Evolutionary conservation across 306 rosid species (phyloP), one percentile per base, ranked within the genome.

Genomic region (Corylus avellana): DNA sequence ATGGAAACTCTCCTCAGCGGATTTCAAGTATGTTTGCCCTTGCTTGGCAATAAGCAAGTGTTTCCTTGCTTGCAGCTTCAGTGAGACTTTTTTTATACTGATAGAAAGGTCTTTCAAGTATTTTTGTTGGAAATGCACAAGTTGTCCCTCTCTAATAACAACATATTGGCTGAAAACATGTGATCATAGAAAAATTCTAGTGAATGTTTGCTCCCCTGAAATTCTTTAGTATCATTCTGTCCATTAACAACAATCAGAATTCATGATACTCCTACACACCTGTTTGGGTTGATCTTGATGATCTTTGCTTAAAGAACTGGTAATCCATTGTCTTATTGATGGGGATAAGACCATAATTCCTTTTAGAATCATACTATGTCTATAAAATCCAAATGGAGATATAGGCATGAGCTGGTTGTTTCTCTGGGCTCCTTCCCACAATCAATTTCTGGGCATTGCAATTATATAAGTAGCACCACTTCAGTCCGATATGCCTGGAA

Each of bases 1-100:
- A 95, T 95, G 98, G 99, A 92, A 90, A 91, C 96, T 72, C 94
- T 95, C 80, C 90, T 95, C 46, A 79, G 97, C 84, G 99, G 99
- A 80, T 95, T 95, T 92, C 98, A 95, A 93, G 98, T 92, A 74
- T 51, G 76, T 70, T 80, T 75, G 57, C 77, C 73, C 89, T 69
- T 79, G 16, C 64, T 57, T 83, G 62, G 81, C 62, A 72, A 58
- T 55, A 55, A 66, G 27, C 39, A 76, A 50, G 56, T 55, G 18
- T 70, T 72, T 74, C 55, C 48, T 78, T 74, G 72, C 47, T 59
- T 70, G 75, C 16, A 68, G 72, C 53, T 17, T 20, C 18, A 68
- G 16, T 32, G 42, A 58, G 66, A 80, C 54, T 56, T 25, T 25
- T 61, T 74, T 42, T 57, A 44, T 67, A 57, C 46, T 50, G 46